phyloP scores from a whole-genome alignment of 768 basidiomycete species.

The Mycena belliarum region DNA sequence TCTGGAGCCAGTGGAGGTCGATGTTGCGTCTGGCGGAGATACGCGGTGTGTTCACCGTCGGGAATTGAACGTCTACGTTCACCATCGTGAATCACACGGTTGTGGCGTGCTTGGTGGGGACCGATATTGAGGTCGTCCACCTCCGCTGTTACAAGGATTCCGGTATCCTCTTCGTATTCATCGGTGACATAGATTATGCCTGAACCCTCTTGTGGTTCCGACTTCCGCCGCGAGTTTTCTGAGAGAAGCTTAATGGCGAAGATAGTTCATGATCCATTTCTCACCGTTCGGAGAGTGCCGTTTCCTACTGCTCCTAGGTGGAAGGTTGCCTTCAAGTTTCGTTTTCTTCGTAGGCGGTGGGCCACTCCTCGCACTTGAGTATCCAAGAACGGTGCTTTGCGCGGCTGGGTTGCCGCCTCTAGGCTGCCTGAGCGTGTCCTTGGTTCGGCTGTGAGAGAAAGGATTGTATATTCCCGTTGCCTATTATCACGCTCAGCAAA shows the following conservation, averaged over 20 bases:
- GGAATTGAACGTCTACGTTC: background rate
- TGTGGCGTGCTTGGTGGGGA: background rate
- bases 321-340: background rate
- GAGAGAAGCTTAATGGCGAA: background rate
- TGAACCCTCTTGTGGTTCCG: slow-evolving; percentile 1
- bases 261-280: background rate
- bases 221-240: background rate
- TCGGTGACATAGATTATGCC: background rate
- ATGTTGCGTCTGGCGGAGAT: background rate
- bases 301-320: slow-evolving; percentile 6
- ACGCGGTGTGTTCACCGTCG: background rate
- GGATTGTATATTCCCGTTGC: slow-evolving; percentile 8
- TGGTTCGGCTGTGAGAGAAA: background rate
- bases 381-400: background rate
- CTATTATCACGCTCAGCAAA: background rate
- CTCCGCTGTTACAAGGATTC: background rate
- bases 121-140: background rate
- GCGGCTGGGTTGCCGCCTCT: background rate
- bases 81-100: background rate
- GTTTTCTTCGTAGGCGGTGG: slow-evolving; percentile 8
- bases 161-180: slow-evolving; percentile 2
- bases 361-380: background rate
- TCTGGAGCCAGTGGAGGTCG: slow-evolving; percentile 4
- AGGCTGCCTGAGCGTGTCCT: background rate
- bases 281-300: slow-evolving; percentile 9